These are phyloP conservation scores for Arachnomyces sp. DNA, from an alignment of 2,329 filamentous ascomycete genomes.

Conservation along the genomic window DNA sequence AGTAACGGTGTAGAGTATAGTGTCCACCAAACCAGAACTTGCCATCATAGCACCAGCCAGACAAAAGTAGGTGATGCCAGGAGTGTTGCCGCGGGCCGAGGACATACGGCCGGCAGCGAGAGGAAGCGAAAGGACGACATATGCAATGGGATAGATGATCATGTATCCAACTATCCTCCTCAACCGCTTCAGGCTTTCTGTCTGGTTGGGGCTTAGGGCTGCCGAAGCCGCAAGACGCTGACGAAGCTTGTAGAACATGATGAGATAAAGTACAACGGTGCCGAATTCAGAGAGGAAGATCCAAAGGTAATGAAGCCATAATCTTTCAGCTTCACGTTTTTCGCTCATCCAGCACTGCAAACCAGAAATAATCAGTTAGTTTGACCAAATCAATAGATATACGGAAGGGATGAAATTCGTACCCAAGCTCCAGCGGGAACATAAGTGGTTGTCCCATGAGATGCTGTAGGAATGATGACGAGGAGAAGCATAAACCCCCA, in stretches of 20 bases:
- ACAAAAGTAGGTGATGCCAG: conserved; percentile 40
- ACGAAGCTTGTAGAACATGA: conserved; percentile 44
- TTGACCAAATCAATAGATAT: background rate
- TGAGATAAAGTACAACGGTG: conserved; percentile 41
- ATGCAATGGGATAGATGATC: conserved; percentile 44
- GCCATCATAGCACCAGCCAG: conserved; percentile 50
- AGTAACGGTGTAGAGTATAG: conserved; percentile 51
- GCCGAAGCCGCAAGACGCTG: conserved; percentile 34
- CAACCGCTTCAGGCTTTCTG: conserved; percentile 31
- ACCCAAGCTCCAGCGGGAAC: conserved; percentile 47
- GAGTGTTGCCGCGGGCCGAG: conserved; percentile 25
- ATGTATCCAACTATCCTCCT: conserved; percentile 40
- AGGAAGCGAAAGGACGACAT: conserved; percentile 58
- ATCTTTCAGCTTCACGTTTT: conserved; percentile 36
- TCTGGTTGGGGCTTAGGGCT: conserved; percentile 29
- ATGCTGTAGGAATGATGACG: conserved; percentile 39
- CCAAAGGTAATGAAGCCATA: conserved; percentile 49
- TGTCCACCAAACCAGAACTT: conserved; percentile 53
- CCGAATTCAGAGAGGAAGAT: conserved; percentile 48
- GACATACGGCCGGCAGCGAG: conserved; percentile 45
- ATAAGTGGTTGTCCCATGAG: conserved; percentile 38
- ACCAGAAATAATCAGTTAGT: conserved; percentile 8
- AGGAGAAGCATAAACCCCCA: conserved; percentile 42
- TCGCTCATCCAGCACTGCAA: conserved; percentile 44
- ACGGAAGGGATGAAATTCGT: conserved; percentile 12